Base-by-base conservation (phyloP, 352 stramenopile genomes). In the Thalassiosira delicatula region DNA sequence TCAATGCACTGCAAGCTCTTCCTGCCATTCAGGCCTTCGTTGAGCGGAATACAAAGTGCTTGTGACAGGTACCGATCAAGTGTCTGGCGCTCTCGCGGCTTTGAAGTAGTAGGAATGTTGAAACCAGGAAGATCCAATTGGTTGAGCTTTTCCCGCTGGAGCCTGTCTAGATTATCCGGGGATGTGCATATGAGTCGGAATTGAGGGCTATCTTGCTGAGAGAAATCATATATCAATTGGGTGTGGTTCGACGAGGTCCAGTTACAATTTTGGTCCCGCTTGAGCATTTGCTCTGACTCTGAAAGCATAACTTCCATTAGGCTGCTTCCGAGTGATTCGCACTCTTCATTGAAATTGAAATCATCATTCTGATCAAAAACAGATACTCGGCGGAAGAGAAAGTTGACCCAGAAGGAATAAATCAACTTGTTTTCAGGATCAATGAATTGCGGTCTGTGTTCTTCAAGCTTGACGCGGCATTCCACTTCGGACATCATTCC, bases 241-340 rank as follows among this genome's bases (percentile, higher is more conserved):
- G 81, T 83, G 70, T 89, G 78, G 14, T 79, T 76, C 54, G 61
- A 75, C 33, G 12, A 51, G 32, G 68, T 59, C 82, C 84, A 89
- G 27, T 59, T 83, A 5, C 42, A 23, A 54, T 76, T 77, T 61
- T 85, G 78, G 17, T 86, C 67, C 25, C 53, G 44, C 9, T 17
- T 3, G 1, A 90, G 71, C 27, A 83, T 83, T 59, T 78, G 69
- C 17, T 60, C 67, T 42, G 82, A 73, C 78, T 90, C 84, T 35
- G 59, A 35, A 70, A 90, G 72, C 84, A 90, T 90, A 12, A 88
- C 78, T 37, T 77, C 30, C 84, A 90, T 90, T n/a, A 88, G 62
- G 71, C 62, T 89, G 33, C 75, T 87, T n/a, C 84, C 84, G n/a
- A 90, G 56, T 37, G 35, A 57, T 14, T 87, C 80, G 7, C 81